Conservation (phyloP, 2,329 filamentous ascomycete species). For the Cryphonectria carpinicola region DNA sequence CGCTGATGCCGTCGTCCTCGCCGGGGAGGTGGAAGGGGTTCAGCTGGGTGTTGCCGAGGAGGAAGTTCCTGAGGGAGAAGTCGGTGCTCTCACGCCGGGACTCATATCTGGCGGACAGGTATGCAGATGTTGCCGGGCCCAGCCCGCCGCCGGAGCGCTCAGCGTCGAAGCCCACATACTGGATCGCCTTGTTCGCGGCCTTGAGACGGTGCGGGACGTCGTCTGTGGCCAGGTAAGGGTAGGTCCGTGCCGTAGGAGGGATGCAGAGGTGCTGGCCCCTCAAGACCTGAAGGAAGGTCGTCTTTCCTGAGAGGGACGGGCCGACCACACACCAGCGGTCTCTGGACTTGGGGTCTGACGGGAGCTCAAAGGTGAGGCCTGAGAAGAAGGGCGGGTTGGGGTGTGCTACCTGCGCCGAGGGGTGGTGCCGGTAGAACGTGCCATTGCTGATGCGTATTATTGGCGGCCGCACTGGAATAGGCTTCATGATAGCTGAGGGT, state of each 20-base stretch:
- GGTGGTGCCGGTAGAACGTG: constrained; percentile 82
- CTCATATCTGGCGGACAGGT: constrained; percentile 90
- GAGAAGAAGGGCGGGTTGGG: constrained; percentile 76
- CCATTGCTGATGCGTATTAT: constrained; percentile 75
- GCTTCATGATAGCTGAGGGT: constrained; percentile 39
- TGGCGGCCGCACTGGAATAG: constrained; percentile 49
- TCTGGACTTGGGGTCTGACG: constrained; percentile 52
- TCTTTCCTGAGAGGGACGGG: constrained; percentile 77
- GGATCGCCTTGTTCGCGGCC: constrained; percentile 70
- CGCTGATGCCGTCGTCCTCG: constrained; percentile 54
- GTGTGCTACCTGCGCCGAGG: constrained; percentile 52
- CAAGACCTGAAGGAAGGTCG: constrained; percentile 79
- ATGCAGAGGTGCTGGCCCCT: constrained; percentile 75
- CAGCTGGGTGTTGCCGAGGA: constrained; percentile 80
- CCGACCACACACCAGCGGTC: constrained; percentile 86
- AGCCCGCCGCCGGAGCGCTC: constrained; percentile 61
- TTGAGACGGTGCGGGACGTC: constrained; percentile 60
- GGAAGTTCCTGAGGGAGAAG: constrained; percentile 79
- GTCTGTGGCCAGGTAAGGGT: constrained; percentile 73
- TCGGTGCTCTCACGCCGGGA: constrained; percentile 84
- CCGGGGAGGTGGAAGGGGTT: constrained; percentile 67
- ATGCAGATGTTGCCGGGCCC: constrained; percentile 68
- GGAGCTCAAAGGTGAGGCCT: constrained; percentile 70
- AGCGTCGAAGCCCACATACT: constrained; percentile 88
- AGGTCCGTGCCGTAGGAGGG: constrained; percentile 76